phyloP scores from a whole-genome alignment of 441 rosid species.

The Pelargonium citronellum region DNA sequence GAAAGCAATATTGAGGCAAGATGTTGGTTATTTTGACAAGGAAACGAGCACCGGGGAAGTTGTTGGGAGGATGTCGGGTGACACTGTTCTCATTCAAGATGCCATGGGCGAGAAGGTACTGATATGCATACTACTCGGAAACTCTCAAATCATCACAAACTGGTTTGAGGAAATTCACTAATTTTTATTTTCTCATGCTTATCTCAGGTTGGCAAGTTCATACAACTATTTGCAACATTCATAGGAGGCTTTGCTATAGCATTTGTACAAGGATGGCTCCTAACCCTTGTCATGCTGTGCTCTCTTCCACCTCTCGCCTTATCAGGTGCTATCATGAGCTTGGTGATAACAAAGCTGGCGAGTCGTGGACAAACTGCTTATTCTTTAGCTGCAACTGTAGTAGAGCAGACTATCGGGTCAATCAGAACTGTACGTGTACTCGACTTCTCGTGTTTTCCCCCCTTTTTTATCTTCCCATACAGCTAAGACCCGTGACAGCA shows the following conservation, averaged over 20 bases:
- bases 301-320: conserved; percentile 50
- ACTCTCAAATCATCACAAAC: no score
- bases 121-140: not conserved
- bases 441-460: no score
- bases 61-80: conserved; percentile 81
- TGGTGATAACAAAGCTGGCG: conserved; percentile 41
- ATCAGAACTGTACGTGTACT: conserved; percentile 57
- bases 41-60: conserved; percentile 74
- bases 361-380: conserved; percentile 63
- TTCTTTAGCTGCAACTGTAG: conserved; percentile 56
- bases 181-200: conserved; percentile 5
- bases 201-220: conserved; percentile 64
- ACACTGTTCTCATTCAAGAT: conserved; percentile 74
- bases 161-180: not conserved
- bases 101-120: conserved; percentile 86
- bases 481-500: no score
- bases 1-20: conserved; percentile 70
- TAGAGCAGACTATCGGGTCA: conserved; percentile 68
- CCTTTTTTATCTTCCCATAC: not conserved
- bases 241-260: conserved; percentile 58
- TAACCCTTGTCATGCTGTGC: conserved; percentile 46
- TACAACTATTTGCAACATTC: conserved; percentile 58
- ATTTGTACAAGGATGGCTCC: conserved; percentile 49
- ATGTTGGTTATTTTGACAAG: conserved; percentile 67
- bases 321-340: conserved; percentile 47